Base-by-base conservation (phyloP, 306 rosid genomes). In the Malus asiatica region DNA sequence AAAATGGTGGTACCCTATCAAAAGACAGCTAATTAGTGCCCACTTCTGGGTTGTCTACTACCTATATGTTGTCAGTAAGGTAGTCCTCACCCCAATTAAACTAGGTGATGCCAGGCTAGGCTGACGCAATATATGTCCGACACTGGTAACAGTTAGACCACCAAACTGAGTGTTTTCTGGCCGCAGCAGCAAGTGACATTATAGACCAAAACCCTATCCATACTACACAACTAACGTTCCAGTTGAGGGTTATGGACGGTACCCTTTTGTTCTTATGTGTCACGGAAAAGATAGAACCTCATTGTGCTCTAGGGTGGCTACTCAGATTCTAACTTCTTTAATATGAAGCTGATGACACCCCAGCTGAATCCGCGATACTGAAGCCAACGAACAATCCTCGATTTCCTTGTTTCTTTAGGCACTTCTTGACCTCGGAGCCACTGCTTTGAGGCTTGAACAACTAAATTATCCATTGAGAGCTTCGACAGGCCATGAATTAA, bases 321-420 rank as follows among this genome's bases (percentile, higher is more conserved):
- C 74, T 85, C 77, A 6, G 80, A 76, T 30, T 90, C 93, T 67
- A 93, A 71, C 84, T 88, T 93, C 78, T 87, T 89, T 59, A 93
- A 53, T 61, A 91, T 68, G 79, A 66, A 38, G 78, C 81, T 80
- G 76, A 87, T 87, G 80, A 89, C 89, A 78, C 68, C 90, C 96
- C 98, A 93, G 78, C 78, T 80, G 71, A 90, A 90, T 15, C 95
- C 95, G 25, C 93, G 93, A 70, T 93, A 93, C 66, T 87, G 94
- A 82, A 90, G 98, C 98, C 98, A 93, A 68, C 86, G 70, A 38
- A 89, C 76, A 27, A 93, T 86, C 86, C 98, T 82, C 30, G 88
- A 57, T 77, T 89, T 95, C 58, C 98, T 92, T 60, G 83, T 95
- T 85, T 90, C 96, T 80, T 68, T 77, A 2, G 92, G 81, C 11